Percentiles rank a stretch among this genome's conserved stretches.
These are phyloP conservation scores for Dysphania ambrosioides DNA, from an alignment of 148 eudicot species.

Conservation along the genomic window DNA sequence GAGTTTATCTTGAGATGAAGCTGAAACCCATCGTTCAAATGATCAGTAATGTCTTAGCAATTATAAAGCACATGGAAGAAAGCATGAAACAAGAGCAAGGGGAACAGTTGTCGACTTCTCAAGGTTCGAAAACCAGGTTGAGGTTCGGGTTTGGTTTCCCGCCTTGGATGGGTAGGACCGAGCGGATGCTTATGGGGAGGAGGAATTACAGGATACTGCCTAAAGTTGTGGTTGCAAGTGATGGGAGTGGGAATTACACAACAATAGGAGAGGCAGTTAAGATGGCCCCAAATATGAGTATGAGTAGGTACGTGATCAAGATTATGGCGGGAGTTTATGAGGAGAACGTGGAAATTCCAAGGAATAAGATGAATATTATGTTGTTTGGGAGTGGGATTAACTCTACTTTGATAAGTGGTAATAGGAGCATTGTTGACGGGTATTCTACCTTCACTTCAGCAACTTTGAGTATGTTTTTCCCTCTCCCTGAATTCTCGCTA, in stretches of 20 bases:
- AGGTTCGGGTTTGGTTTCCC: no score
- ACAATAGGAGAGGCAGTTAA: constrained; percentile 43
- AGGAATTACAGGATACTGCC: constrained; percentile 24
- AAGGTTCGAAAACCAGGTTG: constrained; percentile 13
- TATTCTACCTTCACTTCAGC: constrained; percentile 60
- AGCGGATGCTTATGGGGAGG: constrained; percentile 32
- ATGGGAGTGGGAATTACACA: constrained; percentile 48
- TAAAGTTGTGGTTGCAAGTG: constrained; percentile 38
- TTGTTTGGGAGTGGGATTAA: constrained; percentile 60
- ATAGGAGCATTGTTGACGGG: constrained; percentile 50
- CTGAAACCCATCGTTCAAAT: constrained; percentile 51
- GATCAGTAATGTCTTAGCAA: constrained; percentile 62
- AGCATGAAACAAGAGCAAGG: not conserved
- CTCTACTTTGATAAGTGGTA: constrained; percentile 52
- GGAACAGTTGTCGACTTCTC: constrained; percentile 1
- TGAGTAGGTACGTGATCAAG: constrained; percentile 40
- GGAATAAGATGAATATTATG: constrained; percentile 54
- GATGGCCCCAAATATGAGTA: constrained; percentile 51
- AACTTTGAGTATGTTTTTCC: constrained; percentile 43
- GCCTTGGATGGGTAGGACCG: constrained; percentile 32
- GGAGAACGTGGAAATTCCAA: constrained; percentile 55
- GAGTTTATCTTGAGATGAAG: constrained; percentile 34
- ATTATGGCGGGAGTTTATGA: constrained; percentile 47
- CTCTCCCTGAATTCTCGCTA: not conserved
- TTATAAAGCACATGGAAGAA: constrained; percentile 46